Base-by-base conservation (phyloP, 768 basidiomycete genomes). In the Rubroboletus satanas region DNA sequence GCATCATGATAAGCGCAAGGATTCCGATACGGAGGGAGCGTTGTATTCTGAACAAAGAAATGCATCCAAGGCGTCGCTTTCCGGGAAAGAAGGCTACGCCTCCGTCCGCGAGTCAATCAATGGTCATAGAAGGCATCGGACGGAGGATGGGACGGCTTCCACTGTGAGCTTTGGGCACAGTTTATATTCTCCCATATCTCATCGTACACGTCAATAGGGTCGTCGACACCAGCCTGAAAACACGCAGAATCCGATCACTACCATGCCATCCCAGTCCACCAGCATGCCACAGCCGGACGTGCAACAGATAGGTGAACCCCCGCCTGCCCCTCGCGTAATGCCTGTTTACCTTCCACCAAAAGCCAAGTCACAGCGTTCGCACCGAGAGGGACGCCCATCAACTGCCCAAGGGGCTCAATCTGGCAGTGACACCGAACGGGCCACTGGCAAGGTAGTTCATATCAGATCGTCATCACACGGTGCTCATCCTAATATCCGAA, bases 251-350 rank as follows among this genome's bases (percentile, higher is more conserved):
- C 65, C 65, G 59, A 61, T 60, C 67, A 61, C 53, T 36, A 33
- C 57, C 60, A 49, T 60, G 38, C 57, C 62, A 3, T 43, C 51
- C 15, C 65, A 62, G 28, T 35, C 63, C 28, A 55, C 57, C 39
- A 49, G 28, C 31, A 56, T 49, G 35, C 64, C 67, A 18, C 71
- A 58, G 21, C 54, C 53, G 47, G 59, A 64, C 32, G 52, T 41
- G 37, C 62, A 59, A 45, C 60, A 64, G 29, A 58, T 62, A 66
- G 70, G 69, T 62, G 67, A 66, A 61, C 68, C 71, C 59, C 70
- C 71, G 46, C 71, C 70, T 53, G 70, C 71, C 51, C 71, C 70
- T 56, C 69, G 70, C 46, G 71, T 73, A 55, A 69, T 71, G 62
- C 69, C 70, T 58, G 67, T 72, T 57, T 62, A 72, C 57, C 71